Conservation (phyloP, 495 filamentous ascomycete genomes). For the Platismatia glauca region DNA sequence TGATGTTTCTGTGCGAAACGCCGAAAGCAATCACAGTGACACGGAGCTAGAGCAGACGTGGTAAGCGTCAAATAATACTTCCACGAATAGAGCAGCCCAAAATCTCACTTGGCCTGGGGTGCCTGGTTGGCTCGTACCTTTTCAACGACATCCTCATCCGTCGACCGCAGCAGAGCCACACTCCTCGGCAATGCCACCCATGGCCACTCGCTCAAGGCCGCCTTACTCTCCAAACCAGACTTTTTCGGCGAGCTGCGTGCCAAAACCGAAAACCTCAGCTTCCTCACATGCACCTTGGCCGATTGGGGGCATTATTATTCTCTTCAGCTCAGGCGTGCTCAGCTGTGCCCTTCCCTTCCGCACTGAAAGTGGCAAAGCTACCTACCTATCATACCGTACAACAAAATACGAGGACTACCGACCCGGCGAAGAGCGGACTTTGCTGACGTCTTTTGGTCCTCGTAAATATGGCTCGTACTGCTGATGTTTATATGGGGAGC, state of each 20-base stretch:
- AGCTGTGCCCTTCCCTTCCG: background rate
- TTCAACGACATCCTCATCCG: background rate
- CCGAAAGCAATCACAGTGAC: background rate
- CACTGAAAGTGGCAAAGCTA: too few species aligned
- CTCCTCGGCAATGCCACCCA: background rate
- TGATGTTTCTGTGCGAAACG: background rate
- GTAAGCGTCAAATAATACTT: background rate
- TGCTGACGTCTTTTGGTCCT: background rate
- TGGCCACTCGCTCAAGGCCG: background rate
- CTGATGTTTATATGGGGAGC: background rate
- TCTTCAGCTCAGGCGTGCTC: background rate
- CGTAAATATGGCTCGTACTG: constrained; percentile 1
- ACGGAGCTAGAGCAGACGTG: background rate
- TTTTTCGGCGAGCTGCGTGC: background rate
- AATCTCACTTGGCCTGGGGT: background rate
- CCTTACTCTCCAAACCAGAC: background rate
- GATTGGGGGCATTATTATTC: background rate
- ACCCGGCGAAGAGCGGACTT: background rate
- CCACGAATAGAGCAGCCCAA: background rate
- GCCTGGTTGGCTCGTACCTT: background rate
- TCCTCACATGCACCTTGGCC: background rate
- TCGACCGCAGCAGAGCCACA: background rate
- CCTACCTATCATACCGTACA: too few species aligned
- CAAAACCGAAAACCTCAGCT: background rate
- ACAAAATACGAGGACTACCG: background rate